Evolutionary conservation across 2,329 filamentous ascomycete genomes (phyloP).

Genomic region (Nemania serpens): DNA sequence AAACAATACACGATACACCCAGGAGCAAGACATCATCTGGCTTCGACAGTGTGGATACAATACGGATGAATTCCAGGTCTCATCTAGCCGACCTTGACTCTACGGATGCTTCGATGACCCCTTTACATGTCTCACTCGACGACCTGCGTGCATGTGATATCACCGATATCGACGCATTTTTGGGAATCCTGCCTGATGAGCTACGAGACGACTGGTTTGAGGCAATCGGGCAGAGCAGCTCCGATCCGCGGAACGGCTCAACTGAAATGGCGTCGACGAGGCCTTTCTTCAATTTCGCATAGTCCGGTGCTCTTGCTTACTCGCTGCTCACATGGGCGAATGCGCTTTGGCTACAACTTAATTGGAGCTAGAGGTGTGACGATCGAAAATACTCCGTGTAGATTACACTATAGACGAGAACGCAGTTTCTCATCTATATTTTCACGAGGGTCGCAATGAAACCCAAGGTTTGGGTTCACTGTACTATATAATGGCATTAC

Average conservation of each 20-base stretch:
- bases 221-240: conserved; percentile 2
- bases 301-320: background rate
- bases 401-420: too few relatives aligned
- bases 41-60: background rate
- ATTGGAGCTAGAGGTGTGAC: too few relatives aligned
- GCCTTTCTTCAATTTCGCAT: conserved; percentile 14
- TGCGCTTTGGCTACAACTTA: background rate
- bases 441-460: too few relatives aligned
- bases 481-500: too few relatives aligned
- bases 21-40: background rate
- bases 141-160: conserved; percentile 5
- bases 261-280: background rate
- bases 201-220: conserved; percentile 20
- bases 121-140: background rate
- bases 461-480: too few relatives aligned
- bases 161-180: conserved; percentile 18
- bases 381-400: too few relatives aligned
- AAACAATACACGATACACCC: conserved; percentile 2
- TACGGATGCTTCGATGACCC: background rate
- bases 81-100: background rate
- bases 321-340: background rate
- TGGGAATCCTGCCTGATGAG: conserved; percentile 22
- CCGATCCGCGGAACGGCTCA: background rate
- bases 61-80: background rate
- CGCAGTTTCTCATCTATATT: too few relatives aligned